Evolutionary conservation across 2,329 filamentous ascomycete species (phyloP), one percentile per base, ranked within the genome.

Genomic region (Colletotrichum sidae): DNA sequence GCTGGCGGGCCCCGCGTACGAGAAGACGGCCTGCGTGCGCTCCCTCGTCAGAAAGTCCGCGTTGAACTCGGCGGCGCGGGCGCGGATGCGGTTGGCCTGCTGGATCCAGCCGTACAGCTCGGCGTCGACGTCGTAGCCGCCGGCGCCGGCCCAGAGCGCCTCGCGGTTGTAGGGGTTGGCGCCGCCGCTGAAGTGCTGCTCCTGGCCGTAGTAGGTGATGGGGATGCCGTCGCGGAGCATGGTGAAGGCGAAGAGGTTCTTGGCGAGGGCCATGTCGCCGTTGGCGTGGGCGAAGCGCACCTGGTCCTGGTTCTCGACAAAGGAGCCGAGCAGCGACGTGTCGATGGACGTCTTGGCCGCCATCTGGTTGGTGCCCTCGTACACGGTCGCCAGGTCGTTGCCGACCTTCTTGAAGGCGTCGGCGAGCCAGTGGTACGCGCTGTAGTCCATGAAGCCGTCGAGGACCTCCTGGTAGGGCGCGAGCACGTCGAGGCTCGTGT

Each of bases 191-290:
- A 83, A 88, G 68, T 84, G 85, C 70, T 91, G 88, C 75, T 91
- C 89, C 68, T 88, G 86, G 44, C 88, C 89, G 69, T 89, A 84
- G 75, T 90, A 91, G 39, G 90, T 80, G 59, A 90, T 86, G 1
- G 88, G 88, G 46, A 90, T 86, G 17, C 88, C 88, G 64, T 89
- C 81, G 1, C 79, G 78, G 17, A 91, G 81, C 45, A 91, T 82
- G 34, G 84, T 85, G 70, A 86, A 89, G 0, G 86, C 81, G 53
- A 90, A 79, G 7, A 85, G 80, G 69, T 91, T 91, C 74, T 87
- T 86, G 51, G 87, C 83, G 2, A 88, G 79, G 1, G 85, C 76
- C 8, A 82, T 74, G 71, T 90, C 88, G 66, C 76, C 83, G 33
- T 84, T 74, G 71, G 85, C 86, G 34, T 75, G 77, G 39, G 74